phyloP scores from a whole-genome alignment of 768 basidiomycete species.

The Panaeolus papilionaceus region DNA sequence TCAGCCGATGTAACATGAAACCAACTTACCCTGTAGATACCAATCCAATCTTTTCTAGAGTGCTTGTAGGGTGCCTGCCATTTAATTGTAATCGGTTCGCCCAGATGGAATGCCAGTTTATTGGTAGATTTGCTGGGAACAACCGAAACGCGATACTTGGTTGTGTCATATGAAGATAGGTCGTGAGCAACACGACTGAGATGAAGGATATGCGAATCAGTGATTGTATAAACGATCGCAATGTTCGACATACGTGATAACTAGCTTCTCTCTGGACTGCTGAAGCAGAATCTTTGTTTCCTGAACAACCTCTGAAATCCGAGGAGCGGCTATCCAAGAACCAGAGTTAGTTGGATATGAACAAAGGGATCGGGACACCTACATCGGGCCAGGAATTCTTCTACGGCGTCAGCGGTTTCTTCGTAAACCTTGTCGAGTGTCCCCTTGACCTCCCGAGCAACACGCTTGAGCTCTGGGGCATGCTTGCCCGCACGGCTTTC shows the following conservation, averaged over 20 bases:
- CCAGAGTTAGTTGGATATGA: constrained; percentile 21
- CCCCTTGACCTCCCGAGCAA: constrained; percentile 88
- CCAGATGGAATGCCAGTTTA: constrained; percentile 78
- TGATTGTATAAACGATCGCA: constrained; percentile 11
- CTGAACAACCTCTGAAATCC: constrained; percentile 86
- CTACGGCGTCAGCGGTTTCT: constrained; percentile 90
- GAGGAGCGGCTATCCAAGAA: constrained; percentile 73
- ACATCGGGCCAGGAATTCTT: constrained; percentile 95
- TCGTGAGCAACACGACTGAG: constrained; percentile 80
- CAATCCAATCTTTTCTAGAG: constrained; percentile 95
- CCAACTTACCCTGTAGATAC: constrained; percentile 75
- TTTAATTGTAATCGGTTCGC: constrained; percentile 84
- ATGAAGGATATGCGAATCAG: constrained; percentile 27
- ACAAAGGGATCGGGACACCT: constrained; percentile 34
- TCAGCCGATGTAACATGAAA: constrained; percentile 13
- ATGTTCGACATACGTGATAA: constrained; percentile 78
- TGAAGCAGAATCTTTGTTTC: constrained; percentile 92
- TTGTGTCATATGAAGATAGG: constrained; percentile 77
- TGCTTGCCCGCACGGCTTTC: constrained; percentile 82
- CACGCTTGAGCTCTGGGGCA: constrained; percentile 79
- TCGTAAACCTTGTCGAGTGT: constrained; percentile 97
- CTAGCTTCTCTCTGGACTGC: constrained; percentile 88
- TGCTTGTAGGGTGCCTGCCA: constrained; percentile 91
- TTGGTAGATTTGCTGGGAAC: constrained; percentile 57
- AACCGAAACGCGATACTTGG: constrained; percentile 77